Evolutionary conservation across 495 filamentous ascomycete species (phyloP).

Genomic region (Oidiodendron maius): DNA sequence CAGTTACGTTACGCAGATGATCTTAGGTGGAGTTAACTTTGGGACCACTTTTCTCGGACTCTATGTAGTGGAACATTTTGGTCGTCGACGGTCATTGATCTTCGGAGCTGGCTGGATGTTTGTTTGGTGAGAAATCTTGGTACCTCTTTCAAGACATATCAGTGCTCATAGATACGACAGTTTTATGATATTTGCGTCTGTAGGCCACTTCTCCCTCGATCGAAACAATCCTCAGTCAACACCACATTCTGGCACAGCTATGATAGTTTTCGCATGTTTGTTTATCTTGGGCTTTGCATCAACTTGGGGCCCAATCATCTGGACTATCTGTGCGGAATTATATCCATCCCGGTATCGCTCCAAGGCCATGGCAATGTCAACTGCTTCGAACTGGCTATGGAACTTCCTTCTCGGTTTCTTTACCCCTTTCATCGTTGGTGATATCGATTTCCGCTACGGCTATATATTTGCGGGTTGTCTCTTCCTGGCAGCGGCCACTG

Average conservation of each 20-base stretch:
- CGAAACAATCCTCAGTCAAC: conserved; percentile 44
- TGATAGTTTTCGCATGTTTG: conserved; percentile 78
- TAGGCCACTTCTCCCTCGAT: conserved; percentile 49
- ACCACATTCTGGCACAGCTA: conserved; percentile 49
- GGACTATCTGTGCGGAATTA: conserved; percentile 68
- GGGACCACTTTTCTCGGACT: conserved; percentile 59
- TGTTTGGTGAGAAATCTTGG: conserved; percentile 32
- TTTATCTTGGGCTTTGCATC: conserved; percentile 58
- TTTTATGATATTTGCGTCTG: conserved; percentile 67
- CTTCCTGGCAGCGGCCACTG: conserved; percentile 50
- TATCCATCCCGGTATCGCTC: conserved; percentile 25
- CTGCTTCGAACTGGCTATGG: conserved; percentile 33
- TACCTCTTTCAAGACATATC: neutral
- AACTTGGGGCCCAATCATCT: conserved; percentile 83
- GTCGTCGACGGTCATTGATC: conserved; percentile 62
- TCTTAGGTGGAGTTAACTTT: conserved; percentile 50
- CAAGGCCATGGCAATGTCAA: conserved; percentile 31
- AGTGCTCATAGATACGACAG: neutral
- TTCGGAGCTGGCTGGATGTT: conserved; percentile 60
- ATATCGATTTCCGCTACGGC: conserved; percentile 69
- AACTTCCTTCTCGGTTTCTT: conserved; percentile 80
- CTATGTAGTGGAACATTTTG: conserved; percentile 63
- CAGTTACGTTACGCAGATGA: conserved; percentile 59
- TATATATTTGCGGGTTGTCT: conserved; percentile 73
- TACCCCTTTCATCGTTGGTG: conserved; percentile 64